A percentile compares a stretch with the other conserved stretches of the same genome.
Conservation (phyloP, 2,329 filamentous ascomycete genomes). For the Penicillium sp. region DNA sequence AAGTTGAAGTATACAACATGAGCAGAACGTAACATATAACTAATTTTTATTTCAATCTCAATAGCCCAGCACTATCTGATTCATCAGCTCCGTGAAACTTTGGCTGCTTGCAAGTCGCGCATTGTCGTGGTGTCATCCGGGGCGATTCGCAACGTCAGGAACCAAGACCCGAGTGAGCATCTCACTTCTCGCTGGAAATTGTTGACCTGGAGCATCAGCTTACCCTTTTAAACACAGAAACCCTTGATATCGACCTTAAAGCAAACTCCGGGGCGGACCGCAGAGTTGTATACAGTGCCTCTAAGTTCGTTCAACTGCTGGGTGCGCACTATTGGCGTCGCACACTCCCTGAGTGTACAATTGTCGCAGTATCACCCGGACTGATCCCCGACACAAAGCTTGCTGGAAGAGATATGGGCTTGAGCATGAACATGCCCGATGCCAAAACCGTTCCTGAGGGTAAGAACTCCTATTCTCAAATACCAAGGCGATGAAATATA, state of each 20-base stretch:
- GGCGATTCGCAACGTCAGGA: conserved; percentile 26
- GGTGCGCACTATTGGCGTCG: conserved; percentile 32
- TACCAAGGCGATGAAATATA: not conserved
- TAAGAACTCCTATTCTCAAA: conserved; percentile 3
- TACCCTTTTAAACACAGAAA: conserved; percentile 11
- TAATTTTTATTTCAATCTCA: not conserved
- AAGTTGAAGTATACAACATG: conserved; percentile 6
- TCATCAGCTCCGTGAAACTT: conserved; percentile 21
- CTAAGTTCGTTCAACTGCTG: conserved; percentile 29
- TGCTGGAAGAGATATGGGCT: conserved; percentile 14
- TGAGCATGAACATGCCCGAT: conserved; percentile 29
- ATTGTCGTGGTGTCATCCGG: conserved; percentile 31
- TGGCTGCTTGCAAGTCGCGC: conserved; percentile 25
- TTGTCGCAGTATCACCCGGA: conserved; percentile 31
- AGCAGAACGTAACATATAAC: not conserved
- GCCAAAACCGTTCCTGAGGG: conserved; percentile 30
- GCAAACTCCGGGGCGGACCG: conserved; percentile 26
- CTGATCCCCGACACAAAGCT: conserved; percentile 27
- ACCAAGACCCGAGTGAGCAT: conserved; percentile 24
- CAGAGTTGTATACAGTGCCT: conserved; percentile 26
- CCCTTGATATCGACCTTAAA: conserved; percentile 27
- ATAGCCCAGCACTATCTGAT: conserved; percentile 29
- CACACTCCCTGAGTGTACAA: conserved; percentile 22
- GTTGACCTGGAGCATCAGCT: not conserved
- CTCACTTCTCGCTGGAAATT: not conserved